Evolutionary conservation across 2,329 filamentous ascomycete species (phyloP), one percentile per base, ranked within the genome.

Genomic region (Cytospora mali): DNA sequence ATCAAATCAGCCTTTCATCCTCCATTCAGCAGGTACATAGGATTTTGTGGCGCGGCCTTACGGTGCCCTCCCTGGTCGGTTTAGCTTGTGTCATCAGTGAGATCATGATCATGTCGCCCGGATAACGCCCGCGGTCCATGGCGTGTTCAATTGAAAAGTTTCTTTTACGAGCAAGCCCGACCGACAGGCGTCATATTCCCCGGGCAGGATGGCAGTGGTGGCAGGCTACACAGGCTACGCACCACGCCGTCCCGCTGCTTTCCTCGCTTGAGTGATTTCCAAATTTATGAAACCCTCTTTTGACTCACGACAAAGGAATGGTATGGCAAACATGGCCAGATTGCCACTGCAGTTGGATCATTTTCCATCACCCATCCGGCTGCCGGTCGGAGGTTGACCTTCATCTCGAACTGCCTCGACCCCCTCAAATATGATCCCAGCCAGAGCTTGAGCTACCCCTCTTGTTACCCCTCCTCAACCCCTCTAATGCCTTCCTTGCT

Each of bases 261-360:
- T 64, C 50, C 27, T 64, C 62, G 62, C 62, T 64, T 58, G 58
- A 62, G 62, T 27, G 55, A 55, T 55, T 58, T 62, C 54, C 23
- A n/a, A 6, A 50, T 51, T 10, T 33, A 33, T 13, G 14, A 33
- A 33, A 33, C n/a, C 33, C 29, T n/a, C n/a, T n/a, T n/a, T n/a
- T 33, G 10, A 50, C 46, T 21, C 39, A 23, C 25, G n/a, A n/a
- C n/a, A n/a, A n/a, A n/a, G n/a, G n/a, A n/a, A n/a, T n/a, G n/a
- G n/a, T n/a, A n/a, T n/a, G n/a, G n/a, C n/a, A n/a, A 11, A 35
- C 33, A 35, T 35, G 33, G 33, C 6, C 33, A 35, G 33, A 35
- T 35, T 35, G 33, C 33, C 33, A 35, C 13, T 35, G 33, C 33
- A 35, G 13, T 35, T 35, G 33, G 13, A 35, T 35, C 33, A 35